These are phyloP conservation scores for Neurospora sp. DNA, from an alignment of 495 filamentous ascomycete species.

Conservation along the genomic window DNA sequence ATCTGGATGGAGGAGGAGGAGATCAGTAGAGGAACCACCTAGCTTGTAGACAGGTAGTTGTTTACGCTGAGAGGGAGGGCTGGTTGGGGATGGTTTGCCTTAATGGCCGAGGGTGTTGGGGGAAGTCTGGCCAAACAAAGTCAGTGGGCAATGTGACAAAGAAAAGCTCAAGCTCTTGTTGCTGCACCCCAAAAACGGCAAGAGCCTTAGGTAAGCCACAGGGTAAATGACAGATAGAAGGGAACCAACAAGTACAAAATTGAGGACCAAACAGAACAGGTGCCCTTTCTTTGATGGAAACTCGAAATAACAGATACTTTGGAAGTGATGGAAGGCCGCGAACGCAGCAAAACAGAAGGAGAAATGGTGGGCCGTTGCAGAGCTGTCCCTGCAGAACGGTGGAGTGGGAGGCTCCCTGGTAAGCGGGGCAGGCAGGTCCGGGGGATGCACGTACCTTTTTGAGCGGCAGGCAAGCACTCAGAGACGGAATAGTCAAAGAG, in stretches of 20 bases:
- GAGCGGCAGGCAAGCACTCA: background rate
- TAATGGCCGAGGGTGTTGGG: background rate
- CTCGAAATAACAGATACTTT: background rate
- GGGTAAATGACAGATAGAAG: background rate
- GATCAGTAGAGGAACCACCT: background rate
- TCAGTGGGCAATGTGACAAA: background rate
- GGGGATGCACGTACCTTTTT: conserved; percentile 24
- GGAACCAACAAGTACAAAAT: background rate
- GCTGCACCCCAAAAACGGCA: background rate
- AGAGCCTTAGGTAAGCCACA: background rate
- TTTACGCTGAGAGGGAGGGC: background rate
- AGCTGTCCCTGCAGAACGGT: conserved; percentile 3
- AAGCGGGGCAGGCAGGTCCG: conserved; percentile 10
- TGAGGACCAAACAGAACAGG: background rate
- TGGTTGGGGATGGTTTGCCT: background rate
- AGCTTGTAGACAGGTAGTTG: background rate
- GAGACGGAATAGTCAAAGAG: background rate
- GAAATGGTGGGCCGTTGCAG: conserved; percentile 14
- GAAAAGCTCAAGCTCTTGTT: background rate
- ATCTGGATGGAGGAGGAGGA: background rate
- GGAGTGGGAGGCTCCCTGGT: conserved; percentile 5
- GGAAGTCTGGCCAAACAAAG: background rate
- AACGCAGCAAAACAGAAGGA: conserved; percentile 9
- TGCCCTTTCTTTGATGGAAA: background rate
- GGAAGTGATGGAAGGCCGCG: conserved; percentile 4